phyloP scores from a whole-genome alignment of 2,329 filamentous ascomycete species.

The Blastomyces emzantsi region DNA sequence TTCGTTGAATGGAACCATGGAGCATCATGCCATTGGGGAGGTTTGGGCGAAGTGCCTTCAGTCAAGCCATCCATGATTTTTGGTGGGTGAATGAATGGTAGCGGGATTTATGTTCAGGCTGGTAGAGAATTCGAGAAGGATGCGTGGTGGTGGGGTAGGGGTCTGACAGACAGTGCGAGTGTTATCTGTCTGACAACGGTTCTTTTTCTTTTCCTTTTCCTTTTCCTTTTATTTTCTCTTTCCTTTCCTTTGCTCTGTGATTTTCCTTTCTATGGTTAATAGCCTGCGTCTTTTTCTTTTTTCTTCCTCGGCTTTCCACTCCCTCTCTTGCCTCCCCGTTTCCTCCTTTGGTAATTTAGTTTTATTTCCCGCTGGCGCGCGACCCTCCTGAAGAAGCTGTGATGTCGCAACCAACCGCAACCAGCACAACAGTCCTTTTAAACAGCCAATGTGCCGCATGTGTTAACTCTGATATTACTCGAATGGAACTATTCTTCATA shows the following conservation, averaged over 20 bases:
- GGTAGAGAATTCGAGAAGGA: neutral
- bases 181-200: neutral
- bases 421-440: neutral
- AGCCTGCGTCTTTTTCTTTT: neutral
- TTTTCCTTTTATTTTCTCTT: neutral
- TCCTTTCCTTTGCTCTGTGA: neutral
- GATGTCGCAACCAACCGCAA: neutral
- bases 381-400: neutral
- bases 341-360: neutral
- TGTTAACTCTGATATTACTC: neutral
- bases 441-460: neutral
- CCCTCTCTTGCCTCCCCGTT: neutral
- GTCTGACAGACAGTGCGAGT: neutral
- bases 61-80: neutral
- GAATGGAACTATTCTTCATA: neutral
- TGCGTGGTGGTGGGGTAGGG: neutral
- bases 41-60: slow-evolving; percentile 3
- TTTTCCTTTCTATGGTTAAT: neutral
- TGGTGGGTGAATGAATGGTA: neutral
- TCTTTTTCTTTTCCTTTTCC: neutral
- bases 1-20: neutral
- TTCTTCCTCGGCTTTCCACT: neutral
- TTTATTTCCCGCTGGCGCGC: neutral
- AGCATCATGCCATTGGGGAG: slow-evolving; percentile 1
- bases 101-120: neutral